Conservation (phyloP, 768 basidiomycete genomes). For the Serendipita sp. region DNA sequence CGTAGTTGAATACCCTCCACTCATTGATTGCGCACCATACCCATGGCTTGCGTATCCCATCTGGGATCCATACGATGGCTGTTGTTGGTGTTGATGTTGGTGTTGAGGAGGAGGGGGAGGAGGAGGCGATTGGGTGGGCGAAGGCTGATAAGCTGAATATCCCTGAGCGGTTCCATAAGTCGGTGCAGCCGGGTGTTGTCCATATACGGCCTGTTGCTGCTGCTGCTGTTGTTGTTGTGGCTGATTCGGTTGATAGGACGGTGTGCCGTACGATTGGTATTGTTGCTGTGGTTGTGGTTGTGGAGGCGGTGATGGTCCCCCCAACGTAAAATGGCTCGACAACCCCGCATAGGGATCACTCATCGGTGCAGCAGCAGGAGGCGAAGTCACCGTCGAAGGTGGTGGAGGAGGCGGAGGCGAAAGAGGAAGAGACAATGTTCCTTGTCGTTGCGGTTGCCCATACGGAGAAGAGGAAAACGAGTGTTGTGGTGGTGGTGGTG, state of each 20-base stretch:
- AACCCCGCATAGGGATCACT: constrained; percentile 13
- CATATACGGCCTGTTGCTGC: too few relatives aligned
- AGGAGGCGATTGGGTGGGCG: too few relatives aligned
- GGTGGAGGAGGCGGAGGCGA: constrained; percentile 11
- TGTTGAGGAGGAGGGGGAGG: background rate
- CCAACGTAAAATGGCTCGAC: constrained; percentile 8
- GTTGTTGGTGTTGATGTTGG: background rate
- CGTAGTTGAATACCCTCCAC: too few relatives aligned
- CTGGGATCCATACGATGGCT: background rate
- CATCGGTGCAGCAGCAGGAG: background rate
- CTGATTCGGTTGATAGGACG: background rate
- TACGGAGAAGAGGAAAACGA: constrained; percentile 14
- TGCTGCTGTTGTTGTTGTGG: constrained; percentile 3
- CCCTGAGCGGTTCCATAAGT: too few relatives aligned
- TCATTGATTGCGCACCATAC: too few relatives aligned
- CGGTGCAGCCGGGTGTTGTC: too few relatives aligned
- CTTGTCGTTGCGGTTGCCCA: constrained; percentile 9
- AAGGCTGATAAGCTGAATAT: too few relatives aligned
- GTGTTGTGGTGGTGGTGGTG: constrained; percentile 12
- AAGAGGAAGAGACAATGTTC: constrained; percentile 12
- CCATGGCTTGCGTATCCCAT: too few relatives aligned
- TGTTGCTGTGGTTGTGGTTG: background rate
- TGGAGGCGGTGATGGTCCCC: constrained; percentile 1
- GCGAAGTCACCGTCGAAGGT: background rate
- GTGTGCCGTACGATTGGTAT: background rate